Evolutionary conservation across 805 yeast species (phyloP).

Genomic region (Schwanniomyces pseudopolymorphus): DNA sequence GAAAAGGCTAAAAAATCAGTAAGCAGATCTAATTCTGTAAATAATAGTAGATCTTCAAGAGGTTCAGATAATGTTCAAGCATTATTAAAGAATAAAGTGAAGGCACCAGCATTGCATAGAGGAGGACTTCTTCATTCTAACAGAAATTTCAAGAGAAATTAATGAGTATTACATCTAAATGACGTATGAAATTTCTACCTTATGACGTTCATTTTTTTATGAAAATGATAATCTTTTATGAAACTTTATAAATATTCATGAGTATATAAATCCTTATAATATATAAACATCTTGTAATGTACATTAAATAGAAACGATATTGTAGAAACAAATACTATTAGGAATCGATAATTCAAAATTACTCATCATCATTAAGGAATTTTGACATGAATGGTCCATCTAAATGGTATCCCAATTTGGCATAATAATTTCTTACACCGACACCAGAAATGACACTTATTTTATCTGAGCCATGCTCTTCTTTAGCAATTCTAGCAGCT

Average conservation of each 20-base stretch:
- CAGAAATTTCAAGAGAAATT: slow-evolving; percentile 8
- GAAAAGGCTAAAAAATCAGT: slow-evolving; percentile 12
- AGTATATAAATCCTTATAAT: not conserved
- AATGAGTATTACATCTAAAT: not conserved
- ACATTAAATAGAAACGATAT: not conserved
- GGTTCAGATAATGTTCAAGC: slow-evolving; percentile 36
- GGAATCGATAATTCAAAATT: not conserved
- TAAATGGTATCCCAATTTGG: slow-evolving; percentile 82
- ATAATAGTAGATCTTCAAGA: not conserved
- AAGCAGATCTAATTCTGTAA: slow-evolving; percentile 15
- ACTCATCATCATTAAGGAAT: slow-evolving; percentile 12
- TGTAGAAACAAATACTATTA: not conserved
- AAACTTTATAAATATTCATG: slow-evolving; percentile 1
- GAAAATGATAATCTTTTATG: not conserved
- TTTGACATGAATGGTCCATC: slow-evolving; percentile 99
- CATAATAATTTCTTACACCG: slow-evolving; percentile 95
- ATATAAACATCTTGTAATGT: not conserved
- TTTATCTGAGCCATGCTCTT: slow-evolving; percentile 90
- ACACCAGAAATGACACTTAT: slow-evolving; percentile 95
- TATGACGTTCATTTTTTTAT: not conserved
- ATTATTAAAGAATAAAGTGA: slow-evolving; percentile 39
- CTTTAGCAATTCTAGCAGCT: slow-evolving; percentile 92
- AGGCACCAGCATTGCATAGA: slow-evolving; percentile 45
- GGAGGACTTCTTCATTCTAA: slow-evolving; percentile 31
- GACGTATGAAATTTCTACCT: not conserved